phyloP scores from a whole-genome alignment of 331 rosid species.

The Malus hybrid region DNA sequence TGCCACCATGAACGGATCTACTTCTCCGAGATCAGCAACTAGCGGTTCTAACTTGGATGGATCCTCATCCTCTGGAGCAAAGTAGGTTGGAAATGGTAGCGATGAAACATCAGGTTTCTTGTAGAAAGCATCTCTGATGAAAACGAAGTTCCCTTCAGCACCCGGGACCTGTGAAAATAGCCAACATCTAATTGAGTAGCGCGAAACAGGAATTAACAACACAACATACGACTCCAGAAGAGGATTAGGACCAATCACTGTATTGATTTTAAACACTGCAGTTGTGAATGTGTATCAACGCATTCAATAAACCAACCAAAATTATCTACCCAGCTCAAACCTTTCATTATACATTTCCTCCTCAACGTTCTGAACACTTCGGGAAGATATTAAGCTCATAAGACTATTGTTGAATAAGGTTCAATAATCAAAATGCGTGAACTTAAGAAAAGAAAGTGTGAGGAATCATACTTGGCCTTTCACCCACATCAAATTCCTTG shows the following conservation, averaged over 20 bases:
- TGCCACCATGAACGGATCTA: conserved; percentile 81
- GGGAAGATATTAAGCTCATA: background rate
- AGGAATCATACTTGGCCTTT: conserved; percentile 74
- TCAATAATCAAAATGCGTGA: background rate
- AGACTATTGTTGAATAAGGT: background rate
- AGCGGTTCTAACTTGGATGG: conserved; percentile 44
- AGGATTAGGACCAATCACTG: background rate
- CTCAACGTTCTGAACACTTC: background rate
- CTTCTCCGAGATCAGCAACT: conserved; percentile 87
- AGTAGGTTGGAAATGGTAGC: conserved; percentile 94
- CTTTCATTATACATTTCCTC: background rate
- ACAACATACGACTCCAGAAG: background rate
- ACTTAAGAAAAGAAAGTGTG: background rate
- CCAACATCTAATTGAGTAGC: background rate
- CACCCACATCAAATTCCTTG: conserved; percentile 91
- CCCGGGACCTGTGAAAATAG: conserved; percentile 73
- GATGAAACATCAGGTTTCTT: conserved; percentile 56
- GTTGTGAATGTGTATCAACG: background rate
- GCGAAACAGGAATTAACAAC: background rate
- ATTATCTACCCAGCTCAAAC: background rate
- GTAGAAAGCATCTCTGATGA: conserved; percentile 73
- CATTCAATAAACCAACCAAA: background rate
- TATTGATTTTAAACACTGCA: background rate
- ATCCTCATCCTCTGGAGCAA: conserved; percentile 60
- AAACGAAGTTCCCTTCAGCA: conserved; percentile 90